Evolutionary conservation across 2,329 filamentous ascomycete species (phyloP).

Genomic region (Xylariaceae sp.): DNA sequence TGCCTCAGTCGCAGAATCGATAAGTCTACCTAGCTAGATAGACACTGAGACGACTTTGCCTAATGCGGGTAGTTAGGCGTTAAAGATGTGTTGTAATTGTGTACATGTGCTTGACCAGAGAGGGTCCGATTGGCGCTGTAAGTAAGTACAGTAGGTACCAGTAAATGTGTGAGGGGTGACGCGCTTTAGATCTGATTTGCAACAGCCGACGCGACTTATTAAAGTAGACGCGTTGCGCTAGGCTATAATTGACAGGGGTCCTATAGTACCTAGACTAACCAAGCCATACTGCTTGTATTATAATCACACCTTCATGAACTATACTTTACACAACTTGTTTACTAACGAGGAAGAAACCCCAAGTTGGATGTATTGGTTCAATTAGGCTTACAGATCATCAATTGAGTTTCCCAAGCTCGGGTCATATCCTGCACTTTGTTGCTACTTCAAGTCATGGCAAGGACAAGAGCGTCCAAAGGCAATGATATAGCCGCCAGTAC

Average conservation of each 20-base stretch:
- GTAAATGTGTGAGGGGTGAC: conserved; percentile 15
- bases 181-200: conserved; percentile 12
- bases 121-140: conserved; percentile 1
- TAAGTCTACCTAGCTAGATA: too few relatives aligned
- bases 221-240: conserved; percentile 17
- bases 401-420: background rate
- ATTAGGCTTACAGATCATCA: background rate
- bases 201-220: conserved; percentile 12
- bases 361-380: background rate
- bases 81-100: background rate
- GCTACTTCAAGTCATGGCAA: conserved; percentile 50
- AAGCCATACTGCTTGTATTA: too few relatives aligned
- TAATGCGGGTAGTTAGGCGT: conserved; percentile 16
- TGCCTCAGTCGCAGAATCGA: background rate
- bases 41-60: conserved; percentile 12
- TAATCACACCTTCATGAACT: too few relatives aligned
- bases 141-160: too few relatives aligned
- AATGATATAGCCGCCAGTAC: conserved; percentile 39
- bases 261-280: too few relatives aligned
- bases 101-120: background rate
- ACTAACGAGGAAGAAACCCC: too few relatives aligned
- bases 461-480: conserved; percentile 56
- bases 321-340: too few relatives aligned
- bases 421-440: background rate
- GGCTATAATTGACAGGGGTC: conserved; percentile 1